Base-by-base conservation (phyloP, 306 rosid genomes). In the Abrus precatorius region DNA sequence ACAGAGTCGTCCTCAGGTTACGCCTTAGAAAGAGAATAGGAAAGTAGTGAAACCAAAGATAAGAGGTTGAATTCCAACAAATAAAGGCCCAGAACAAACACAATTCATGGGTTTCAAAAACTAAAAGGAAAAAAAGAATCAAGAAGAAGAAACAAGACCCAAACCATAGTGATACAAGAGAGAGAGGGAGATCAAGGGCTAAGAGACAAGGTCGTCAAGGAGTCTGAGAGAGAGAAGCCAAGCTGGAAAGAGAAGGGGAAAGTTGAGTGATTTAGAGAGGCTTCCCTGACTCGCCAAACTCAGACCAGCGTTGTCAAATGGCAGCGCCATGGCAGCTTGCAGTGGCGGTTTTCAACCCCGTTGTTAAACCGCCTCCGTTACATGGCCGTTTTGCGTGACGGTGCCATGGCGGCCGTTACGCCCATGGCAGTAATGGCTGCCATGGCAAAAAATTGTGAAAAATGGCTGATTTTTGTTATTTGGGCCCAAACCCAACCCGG, bases 71-170 rank as follows among this genome's bases (percentile, higher is more conserved):
- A 64, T 64, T 33, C 38, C 32, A 38, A 64, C 32, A 38, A 64
- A 40, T 64, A 12, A 38, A 7, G 32, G 50, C 48, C 69, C 32
- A 36, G 48, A 63, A n/a, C 69, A 63, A 63, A 38, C 69, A 29
- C 32, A 38, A 3, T 40, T 65, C 13, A 65, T 40, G 50, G 50
- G 50, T 65, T 65, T 40, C 13, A 38, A 30, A 40, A 65, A 14
- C 11, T 6, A 47, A 57, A 29, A 0, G 4, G 4, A 34, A 34
- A 34, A 34, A 34, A 34, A 34, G 40, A 34, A 34, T 4, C 40
- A 34, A 34, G 40, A 34, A 34, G 40, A 13, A 61, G 27, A 62
- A 34, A 34, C 10, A 33, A 62, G 48, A 38, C 9, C 47, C 69
- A 36, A 28, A 38, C 48, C 12, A 63, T n/a, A 63, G 69, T 36